These are phyloP conservation scores for Aristolochia californica DNA, from an alignment of 164 flowering plant species.

Conservation along the genomic window DNA sequence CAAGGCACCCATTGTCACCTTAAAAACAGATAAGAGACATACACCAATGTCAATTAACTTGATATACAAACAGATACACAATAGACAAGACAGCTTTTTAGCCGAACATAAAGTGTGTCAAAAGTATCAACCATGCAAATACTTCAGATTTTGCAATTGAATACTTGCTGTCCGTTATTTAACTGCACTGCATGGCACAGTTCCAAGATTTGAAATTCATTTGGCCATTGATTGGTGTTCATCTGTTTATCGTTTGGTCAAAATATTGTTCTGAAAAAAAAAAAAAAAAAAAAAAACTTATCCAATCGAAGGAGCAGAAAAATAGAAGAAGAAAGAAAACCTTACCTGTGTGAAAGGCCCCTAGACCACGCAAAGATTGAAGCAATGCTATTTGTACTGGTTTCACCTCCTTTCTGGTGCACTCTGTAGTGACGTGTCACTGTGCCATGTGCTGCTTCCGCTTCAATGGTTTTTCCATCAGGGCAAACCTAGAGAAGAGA, in stretches of 20 bases:
- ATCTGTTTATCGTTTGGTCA: too few species aligned
- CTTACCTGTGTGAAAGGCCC: conserved; percentile 95
- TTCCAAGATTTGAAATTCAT: too few species aligned
- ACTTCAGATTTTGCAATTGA: too few species aligned
- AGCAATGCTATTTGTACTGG: conserved; percentile 98
- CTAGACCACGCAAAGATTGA: conserved; percentile 98
- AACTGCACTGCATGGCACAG: too few species aligned
- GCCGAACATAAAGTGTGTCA: too few species aligned
- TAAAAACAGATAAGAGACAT: not conserved
- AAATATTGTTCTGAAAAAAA: too few species aligned
- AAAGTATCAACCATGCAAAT: too few species aligned
- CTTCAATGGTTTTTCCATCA: conserved; percentile 97
- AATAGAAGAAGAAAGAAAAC: conserved; percentile 13
- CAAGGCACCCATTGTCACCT: not conserved
- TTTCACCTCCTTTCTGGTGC: conserved; percentile 97
- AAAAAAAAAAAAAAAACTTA: not conserved
- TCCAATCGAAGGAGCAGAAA: conserved; percentile 97
- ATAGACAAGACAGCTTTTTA: too few species aligned
- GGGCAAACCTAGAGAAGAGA: conserved; percentile 65
- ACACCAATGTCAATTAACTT: too few species aligned
- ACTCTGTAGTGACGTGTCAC: conserved; percentile 95
- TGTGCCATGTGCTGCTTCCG: conserved; percentile 99
- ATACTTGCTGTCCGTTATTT: too few species aligned
- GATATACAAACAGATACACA: too few species aligned
- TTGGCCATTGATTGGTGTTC: too few species aligned